Conservation (phyloP, 768 basidiomycete genomes). For the Fistulinella prunicolor region DNA sequence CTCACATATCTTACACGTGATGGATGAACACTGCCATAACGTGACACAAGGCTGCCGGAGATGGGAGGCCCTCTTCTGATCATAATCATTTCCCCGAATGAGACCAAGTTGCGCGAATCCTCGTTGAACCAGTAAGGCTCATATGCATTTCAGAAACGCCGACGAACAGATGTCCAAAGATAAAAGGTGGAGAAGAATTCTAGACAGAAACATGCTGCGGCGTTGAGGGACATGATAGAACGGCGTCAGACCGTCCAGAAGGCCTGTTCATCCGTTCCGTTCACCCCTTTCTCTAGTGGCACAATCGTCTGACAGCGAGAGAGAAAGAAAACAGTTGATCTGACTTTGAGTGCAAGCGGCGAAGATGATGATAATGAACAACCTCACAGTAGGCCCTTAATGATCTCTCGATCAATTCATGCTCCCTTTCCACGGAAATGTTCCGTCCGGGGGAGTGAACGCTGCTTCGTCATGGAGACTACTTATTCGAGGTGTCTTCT, state of each 20-base stretch:
- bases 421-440: conserved; percentile 72
- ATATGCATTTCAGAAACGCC: conserved; percentile 80
- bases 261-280: neutral
- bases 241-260: conserved; percentile 65
- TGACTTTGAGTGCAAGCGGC: conserved; percentile 73
- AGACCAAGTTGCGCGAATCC: conserved; percentile 71
- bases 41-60: conserved; percentile 9
- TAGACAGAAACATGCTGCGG: conserved; percentile 45
- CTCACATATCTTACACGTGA: conserved; percentile 46
- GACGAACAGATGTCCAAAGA: conserved; percentile 80
- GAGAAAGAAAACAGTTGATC: conserved; percentile 2
- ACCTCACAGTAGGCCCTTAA: conserved; percentile 63
- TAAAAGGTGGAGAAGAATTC: too few species aligned
- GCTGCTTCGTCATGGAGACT: conserved; percentile 35
- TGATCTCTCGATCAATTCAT: conserved; percentile 69
- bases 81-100: conserved; percentile 62
- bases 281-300: neutral
- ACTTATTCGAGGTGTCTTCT: conserved; percentile 27
- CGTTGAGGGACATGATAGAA: conserved; percentile 36
- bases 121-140: conserved; percentile 80
- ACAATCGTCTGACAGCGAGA: conserved; percentile 4
- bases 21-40: conserved; percentile 9
- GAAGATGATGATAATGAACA: conserved; percentile 62
- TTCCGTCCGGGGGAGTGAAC: conserved; percentile 47
- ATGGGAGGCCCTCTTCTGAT: conserved; percentile 64